These are phyloP conservation scores for Clavispora carvajalis DNA, from an alignment of 805 yeast species.

Conservation along the genomic window DNA sequence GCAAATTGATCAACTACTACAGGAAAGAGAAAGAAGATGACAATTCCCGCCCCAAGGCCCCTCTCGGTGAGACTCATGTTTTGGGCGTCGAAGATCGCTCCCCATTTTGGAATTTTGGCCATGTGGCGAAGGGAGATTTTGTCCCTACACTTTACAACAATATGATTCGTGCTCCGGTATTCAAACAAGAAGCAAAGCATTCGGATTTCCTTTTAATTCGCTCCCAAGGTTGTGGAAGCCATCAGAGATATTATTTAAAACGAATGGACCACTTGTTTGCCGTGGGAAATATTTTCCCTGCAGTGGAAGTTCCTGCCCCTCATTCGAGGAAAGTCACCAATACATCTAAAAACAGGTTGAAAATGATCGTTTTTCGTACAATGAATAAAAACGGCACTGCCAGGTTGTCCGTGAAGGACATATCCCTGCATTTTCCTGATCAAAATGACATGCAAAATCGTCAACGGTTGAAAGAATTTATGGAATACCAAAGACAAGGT, in stretches of 20 bases:
- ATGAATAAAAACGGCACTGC: slow-evolving; percentile 69
- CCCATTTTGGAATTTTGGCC: slow-evolving; percentile 98
- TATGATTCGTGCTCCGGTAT: slow-evolving; percentile 88
- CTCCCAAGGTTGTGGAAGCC: slow-evolving; percentile 74
- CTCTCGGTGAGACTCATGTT: slow-evolving; percentile 92
- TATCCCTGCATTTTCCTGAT: slow-evolving; percentile 90
- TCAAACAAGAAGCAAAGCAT: slow-evolving; percentile 69
- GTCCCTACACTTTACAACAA: slow-evolving; percentile 93
- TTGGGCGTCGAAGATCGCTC: slow-evolving; percentile 94
- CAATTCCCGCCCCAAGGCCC: slow-evolving; percentile 76
- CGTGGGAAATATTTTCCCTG: slow-evolving; percentile 91
- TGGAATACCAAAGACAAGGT: slow-evolving; percentile 94
- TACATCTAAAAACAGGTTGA: slow-evolving; percentile 82
- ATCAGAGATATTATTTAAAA: slow-evolving; percentile 65
- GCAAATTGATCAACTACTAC: slow-evolving; percentile 87
- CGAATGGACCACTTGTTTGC: slow-evolving; percentile 68
- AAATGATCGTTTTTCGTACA: slow-evolving; percentile 89
- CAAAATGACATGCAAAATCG: slow-evolving; percentile 97
- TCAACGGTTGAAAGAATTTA: slow-evolving; percentile 91
- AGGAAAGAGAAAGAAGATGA: slow-evolving; percentile 80
- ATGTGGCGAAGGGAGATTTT: slow-evolving; percentile 88
- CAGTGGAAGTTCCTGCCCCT: slow-evolving; percentile 94
- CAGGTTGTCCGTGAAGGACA: slow-evolving; percentile 78
- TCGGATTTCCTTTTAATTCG: slow-evolving; percentile 82
- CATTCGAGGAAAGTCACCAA: slow-evolving; percentile 94